Base-by-base conservation (phyloP, 2,329 filamentous ascomycete genomes). In the Westerdykella aurantiaca region DNA sequence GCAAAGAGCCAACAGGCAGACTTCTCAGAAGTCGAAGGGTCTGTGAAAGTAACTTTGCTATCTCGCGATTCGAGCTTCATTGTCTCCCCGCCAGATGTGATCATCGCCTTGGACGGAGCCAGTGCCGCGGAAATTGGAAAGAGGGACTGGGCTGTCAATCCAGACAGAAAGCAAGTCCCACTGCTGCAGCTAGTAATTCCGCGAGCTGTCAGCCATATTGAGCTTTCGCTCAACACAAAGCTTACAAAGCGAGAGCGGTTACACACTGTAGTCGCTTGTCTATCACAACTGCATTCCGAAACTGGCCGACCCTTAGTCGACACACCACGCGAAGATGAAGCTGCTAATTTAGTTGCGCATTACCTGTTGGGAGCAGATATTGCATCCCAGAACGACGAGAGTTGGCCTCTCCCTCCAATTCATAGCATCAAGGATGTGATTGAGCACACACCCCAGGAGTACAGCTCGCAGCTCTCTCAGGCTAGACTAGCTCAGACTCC, bases 161-260 rank as follows among this genome's bases (percentile, higher is more conserved):
- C 55, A 11, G 49, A 53, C 21, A 39, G 41, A 6, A 42, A 49
- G 5, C 21, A 45, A 7, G 49, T 58, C 6, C 65, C 64, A 5
- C 41, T 72, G 4, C 48, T 72, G 9, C 63, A 67, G 18, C 51
- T 72, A 1, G 66, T 72, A 1, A 64, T 72, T 25, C 68, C 70
- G 1, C 55, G 61, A 31, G 63, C 70, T 0, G 52, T 72, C 4
- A 69, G 72, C 43, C 72, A 75, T 48, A 65, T 73, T 39, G 65
- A 72, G 42, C 61, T 60, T 9, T 72, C 67, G 39, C 44, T 73
- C 5, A 48, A 52, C 3, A 18, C 49, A 10, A 48, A 46, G 1
- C 23, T 58, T 6, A 45, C 54, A 12, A 41, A 46, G 6, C 45
- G 45, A 7, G 50, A 60, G 6, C 59, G 59, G 5, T 47, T 69